Base-by-base conservation (phyloP, 192 early-diverging fungal species). In the Coemansia sp. region DNA sequence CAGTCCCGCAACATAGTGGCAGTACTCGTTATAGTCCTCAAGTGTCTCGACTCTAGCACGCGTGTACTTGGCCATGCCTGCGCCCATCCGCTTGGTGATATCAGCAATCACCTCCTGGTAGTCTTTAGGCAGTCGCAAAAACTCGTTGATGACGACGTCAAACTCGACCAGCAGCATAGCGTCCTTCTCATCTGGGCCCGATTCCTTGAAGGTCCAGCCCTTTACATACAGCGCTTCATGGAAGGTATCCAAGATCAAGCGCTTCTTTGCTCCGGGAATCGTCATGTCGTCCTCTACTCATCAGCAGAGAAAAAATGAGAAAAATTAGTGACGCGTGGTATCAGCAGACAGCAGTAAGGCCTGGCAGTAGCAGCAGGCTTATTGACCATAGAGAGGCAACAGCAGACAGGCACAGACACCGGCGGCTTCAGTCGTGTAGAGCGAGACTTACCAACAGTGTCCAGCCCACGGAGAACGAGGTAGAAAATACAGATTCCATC, bases 1-100 rank as follows among this genome's bases (percentile, higher is more conserved):
- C 11, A 98, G 86, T 26, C 97, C 96, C 16, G 97, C 96, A 11
- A 97, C 96, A 74, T 97, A 98, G 74, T 98, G 91, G 61, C 93
- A 96, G 84, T 99, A 99, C 55, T 94, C 86, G 77, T 99, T 90
- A 85, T 94, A 99, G 77, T 98, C 93, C 31, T 86, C 89, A 37
- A 88, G 75, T 16, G 91, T 94, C 6, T 79, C 71, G n/a, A 93
- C 85, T 26, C 85, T 82, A 34, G 84, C 77, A 24, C 70, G 83
- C 38, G 86, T 88, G 83, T 90, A 94, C 56, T 94, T 91, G 39
- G 95, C 91, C 96, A 99, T 98, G 0, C 97, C 97, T 20, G 90
- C 73, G 18, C 94, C 97, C 97, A 99, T 98, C 31, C 87, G 75
- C 57, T 90, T 85, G 34, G 92, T 88, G 65, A 96, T 98, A 60